phyloP scores from a whole-genome alignment of 352 stramenopile genomes.

The Phytophthora meadii region DNA sequence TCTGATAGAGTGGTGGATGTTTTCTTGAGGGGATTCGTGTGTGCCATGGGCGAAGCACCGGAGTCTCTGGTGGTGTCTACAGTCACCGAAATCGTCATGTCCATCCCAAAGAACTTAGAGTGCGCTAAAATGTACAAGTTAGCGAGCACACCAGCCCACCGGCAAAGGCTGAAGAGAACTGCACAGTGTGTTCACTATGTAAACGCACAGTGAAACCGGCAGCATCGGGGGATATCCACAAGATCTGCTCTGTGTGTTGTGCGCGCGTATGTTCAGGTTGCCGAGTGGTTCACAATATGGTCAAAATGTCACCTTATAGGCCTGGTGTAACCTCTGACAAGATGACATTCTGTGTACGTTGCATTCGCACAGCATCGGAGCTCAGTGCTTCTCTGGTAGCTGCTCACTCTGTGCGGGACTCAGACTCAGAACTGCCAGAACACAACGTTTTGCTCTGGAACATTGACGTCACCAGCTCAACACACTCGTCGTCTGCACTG shows the following conservation, averaged over 20 bases:
- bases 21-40: constrained; percentile 51
- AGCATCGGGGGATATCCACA: constrained; percentile 16
- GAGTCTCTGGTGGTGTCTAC: constrained; percentile 57
- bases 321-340: constrained; percentile 24
- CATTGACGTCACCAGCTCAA: constrained; percentile 24
- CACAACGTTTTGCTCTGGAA: constrained; percentile 26
- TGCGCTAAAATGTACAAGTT: constrained; percentile 65
- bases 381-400: constrained; percentile 21
- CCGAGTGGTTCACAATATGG: constrained; percentile 25
- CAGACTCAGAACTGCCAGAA: constrained; percentile 16
- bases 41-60: constrained; percentile 53
- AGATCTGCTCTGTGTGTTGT: constrained; percentile 39
- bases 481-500: constrained; percentile 14
- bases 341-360: constrained; percentile 30
- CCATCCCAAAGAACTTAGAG: constrained; percentile 54
- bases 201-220: constrained; percentile 23
- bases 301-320: constrained; percentile 25
- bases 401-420: constrained; percentile 19
- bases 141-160: constrained; percentile 19
- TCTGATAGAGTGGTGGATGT: constrained; percentile 54
- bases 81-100: constrained; percentile 58
- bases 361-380: constrained; percentile 12
- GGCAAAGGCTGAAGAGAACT: neutral
- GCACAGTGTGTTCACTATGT: constrained; percentile 13
- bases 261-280: constrained; percentile 32